These are phyloP conservation scores for Plantago elongata DNA, from an alignment of 257 asterid genomes.

Conservation along the genomic window DNA sequence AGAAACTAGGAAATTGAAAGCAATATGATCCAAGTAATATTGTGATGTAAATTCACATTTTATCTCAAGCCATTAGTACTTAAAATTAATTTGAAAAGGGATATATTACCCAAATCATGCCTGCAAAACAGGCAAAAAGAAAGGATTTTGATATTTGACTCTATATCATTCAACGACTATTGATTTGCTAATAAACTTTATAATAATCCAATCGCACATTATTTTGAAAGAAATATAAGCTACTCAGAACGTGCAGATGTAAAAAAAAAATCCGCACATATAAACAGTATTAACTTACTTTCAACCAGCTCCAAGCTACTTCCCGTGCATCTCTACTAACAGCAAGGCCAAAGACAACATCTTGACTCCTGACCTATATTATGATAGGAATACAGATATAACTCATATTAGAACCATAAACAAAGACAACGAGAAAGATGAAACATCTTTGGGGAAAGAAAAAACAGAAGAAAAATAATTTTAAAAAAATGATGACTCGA, in stretches of 20 bases:
- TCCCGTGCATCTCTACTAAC: constrained; percentile 78
- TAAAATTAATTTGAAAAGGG: too few species aligned
- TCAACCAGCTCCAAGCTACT: constrained; percentile 77
- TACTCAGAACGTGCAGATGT: background rate
- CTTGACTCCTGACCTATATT: constrained; percentile 87
- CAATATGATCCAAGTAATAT: too few species aligned
- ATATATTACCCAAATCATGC: too few species aligned
- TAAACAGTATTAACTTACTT: constrained; percentile 40
- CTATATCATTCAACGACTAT: too few species aligned
- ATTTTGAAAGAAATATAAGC: background rate
- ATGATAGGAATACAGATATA: constrained; percentile 6
- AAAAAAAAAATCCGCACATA: background rate
- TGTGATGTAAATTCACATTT: too few species aligned
- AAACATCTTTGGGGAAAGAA: background rate
- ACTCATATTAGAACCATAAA: background rate
- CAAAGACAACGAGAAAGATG: background rate
- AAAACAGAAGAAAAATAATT: constrained; percentile 1
- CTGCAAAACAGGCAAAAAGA: too few species aligned
- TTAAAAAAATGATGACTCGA: constrained; percentile 2
- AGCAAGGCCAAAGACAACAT: constrained; percentile 66
- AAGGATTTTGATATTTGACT: too few species aligned
- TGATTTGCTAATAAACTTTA: too few species aligned
- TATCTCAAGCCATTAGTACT: too few species aligned
- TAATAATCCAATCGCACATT: too few species aligned
- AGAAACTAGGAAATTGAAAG: too few species aligned